Base-by-base conservation (phyloP, 2,329 filamentous ascomycete species). In the Leptosphaerulina australis region DNA sequence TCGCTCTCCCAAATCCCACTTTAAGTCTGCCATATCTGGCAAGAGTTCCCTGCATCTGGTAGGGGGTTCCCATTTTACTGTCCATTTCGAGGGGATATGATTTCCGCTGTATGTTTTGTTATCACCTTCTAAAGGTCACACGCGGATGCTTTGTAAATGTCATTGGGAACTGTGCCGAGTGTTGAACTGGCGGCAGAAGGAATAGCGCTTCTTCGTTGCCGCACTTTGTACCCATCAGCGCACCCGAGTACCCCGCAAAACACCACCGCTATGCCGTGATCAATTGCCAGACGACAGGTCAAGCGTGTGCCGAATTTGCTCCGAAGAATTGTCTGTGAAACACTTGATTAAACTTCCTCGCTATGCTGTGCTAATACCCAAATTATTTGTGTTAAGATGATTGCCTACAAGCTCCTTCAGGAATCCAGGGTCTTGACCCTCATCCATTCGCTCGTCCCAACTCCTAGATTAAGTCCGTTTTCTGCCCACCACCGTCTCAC, bases 391-490 rank as follows among this genome's bases (percentile, higher is more conserved):
- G 3, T 7, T 24, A 5, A 5, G 3, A 26, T 15, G 17, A 9
- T 7, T 26, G n/a, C 31, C 22, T 3, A 21, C 10, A 4, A n/a
- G 11, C 5, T 31, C 30, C 26, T 39, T 47, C 36, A 51, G 5
- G 43, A 68, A 17, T 66, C 66, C 55, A 95, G 74, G 56, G 87
- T 84, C 73, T 88, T 88, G 14, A 86, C 84, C 74, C 88, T 88
- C 85, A 94, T 91, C 91, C 90, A 95, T 71, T 95, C 91, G 59
- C 88, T 91, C 30, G 90, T 93, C 3, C 88, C 86, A 30, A 94
- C 79, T 1, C 90, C 88, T 43, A 95, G 73, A 66, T 94, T 93
- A 55, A 95, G 75, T 0, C 90, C 91, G 61, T 94, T 93, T 58
- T 81, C 77, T 18, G 89, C 88, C 93, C 93, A 97, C 93, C 93